Percentiles rank a stretch among this genome's conserved stretches.
These are phyloP conservation scores for Microstegium vimineum DNA, from an alignment of 176 grass and related monocot genomes.

Conservation along the genomic window DNA sequence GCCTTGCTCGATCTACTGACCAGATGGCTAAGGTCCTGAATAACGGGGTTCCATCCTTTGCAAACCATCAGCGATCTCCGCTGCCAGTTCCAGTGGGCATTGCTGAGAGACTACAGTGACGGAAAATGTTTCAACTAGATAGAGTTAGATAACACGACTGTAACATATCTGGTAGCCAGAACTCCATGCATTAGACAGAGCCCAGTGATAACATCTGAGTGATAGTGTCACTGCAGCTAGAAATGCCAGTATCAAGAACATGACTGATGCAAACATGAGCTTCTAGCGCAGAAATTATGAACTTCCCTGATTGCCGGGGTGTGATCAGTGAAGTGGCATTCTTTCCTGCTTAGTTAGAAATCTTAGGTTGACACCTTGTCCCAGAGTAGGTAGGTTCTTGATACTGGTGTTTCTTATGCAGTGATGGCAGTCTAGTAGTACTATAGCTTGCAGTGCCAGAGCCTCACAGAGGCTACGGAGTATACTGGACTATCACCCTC, in stretches of 20 bases:
- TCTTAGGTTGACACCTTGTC: neutral
- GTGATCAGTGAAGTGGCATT: neutral
- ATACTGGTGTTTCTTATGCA: constrained; percentile 27
- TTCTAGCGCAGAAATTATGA: neutral
- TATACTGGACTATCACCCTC: neutral
- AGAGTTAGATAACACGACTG: neutral
- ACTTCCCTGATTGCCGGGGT: neutral
- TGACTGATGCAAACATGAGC: neutral
- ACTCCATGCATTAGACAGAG: neutral
- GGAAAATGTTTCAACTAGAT: constrained; percentile 13
- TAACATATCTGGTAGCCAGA: neutral
- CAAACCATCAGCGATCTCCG: constrained; percentile 56
- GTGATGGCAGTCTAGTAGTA: neutral
- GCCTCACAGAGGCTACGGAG: neutral
- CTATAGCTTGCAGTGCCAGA: neutral
- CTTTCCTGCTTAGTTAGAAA: neutral
- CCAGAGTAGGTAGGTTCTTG: neutral
- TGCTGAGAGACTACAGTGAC: constrained; percentile 27
- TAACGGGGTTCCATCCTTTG: constrained; percentile 57
- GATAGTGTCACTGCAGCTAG: neutral
- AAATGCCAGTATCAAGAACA: constrained; percentile 11
- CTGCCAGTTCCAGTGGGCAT: constrained; percentile 47
- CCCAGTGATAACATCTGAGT: neutral
- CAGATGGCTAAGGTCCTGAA: constrained; percentile 57
- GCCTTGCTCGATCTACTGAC: constrained; percentile 41